phyloP scores from a whole-genome alignment of 805 yeast species.

The Sugiyamaella mastotermitis region DNA sequence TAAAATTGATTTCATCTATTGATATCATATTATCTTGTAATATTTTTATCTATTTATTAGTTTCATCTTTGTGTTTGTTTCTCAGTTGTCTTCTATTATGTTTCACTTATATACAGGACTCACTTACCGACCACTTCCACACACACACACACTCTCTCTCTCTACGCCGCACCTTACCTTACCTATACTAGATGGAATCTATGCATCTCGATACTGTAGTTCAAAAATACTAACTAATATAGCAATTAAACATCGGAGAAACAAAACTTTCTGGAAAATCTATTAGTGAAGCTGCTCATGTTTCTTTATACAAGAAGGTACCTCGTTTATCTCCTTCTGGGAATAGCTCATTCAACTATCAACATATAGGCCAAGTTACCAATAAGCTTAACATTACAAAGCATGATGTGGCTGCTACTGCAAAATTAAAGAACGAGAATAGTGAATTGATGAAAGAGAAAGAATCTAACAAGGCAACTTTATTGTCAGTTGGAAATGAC shows the following conservation, averaged over 20 bases:
- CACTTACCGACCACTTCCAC: too few relatives aligned
- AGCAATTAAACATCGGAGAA: conserved; percentile 15
- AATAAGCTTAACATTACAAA: conserved; percentile 19
- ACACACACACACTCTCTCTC: too few relatives aligned
- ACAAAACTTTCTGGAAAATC: conserved; percentile 10
- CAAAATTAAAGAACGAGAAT: conserved; percentile 18
- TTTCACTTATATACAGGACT: too few relatives aligned
- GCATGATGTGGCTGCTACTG: conserved; percentile 8
- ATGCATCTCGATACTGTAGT: too few relatives aligned
- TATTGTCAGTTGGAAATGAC: conserved; percentile 9
- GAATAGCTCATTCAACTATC: conserved; percentile 1
- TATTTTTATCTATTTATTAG: too few relatives aligned
- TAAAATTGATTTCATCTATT: too few relatives aligned
- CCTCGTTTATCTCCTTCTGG: conserved; percentile 2
- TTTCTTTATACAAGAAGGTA: conserved; percentile 15
- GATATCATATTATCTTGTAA: too few relatives aligned
- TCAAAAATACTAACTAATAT: conserved; percentile 4
- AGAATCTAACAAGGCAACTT: conserved; percentile 20
- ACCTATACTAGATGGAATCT: background rate
- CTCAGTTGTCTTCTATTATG: too few relatives aligned
- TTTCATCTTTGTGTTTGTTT: too few relatives aligned
- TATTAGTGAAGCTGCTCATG: conserved; percentile 18
- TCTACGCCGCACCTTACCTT: conserved; percentile 1
- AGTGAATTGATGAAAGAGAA: conserved; percentile 17
- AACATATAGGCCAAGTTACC: conserved; percentile 19